These are phyloP conservation scores for Massarina eburnea DNA, from an alignment of 2,329 filamentous ascomycete species.

Conservation along the genomic window DNA sequence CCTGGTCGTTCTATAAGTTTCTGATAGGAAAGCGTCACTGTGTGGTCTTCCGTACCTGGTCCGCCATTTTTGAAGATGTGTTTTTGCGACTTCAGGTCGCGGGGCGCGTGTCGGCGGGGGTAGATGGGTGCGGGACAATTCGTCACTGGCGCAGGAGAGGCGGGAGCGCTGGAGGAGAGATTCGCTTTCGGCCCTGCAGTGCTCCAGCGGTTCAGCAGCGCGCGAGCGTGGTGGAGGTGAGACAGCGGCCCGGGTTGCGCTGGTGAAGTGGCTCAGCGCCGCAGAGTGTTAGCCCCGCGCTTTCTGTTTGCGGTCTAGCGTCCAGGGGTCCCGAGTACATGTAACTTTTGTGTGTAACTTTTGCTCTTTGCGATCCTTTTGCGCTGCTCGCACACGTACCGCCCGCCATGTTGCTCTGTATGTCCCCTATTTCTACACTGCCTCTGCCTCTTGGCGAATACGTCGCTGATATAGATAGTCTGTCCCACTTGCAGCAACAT, in stretches of 20 bases:
- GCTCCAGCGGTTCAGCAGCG: constrained; percentile 2
- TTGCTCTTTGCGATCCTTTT: not conserved
- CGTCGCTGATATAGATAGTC: constrained; percentile 49
- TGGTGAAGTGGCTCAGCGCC: constrained; percentile 12
- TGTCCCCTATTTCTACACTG: constrained; percentile 14
- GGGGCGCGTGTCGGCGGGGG: not conserved
- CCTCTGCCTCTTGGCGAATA: not conserved
- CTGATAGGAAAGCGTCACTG: not conserved
- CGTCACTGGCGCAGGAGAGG: not conserved
- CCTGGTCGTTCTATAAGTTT: constrained; percentile 53
- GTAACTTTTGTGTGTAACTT: constrained; percentile 25
- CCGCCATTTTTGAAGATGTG: constrained; percentile 33
- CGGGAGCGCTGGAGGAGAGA: not conserved
- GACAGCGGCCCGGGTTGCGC: constrained; percentile 15
- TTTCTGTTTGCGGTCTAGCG: constrained; percentile 25
- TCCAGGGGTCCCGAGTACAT: constrained; percentile 21
- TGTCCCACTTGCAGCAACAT: constrained; percentile 84
- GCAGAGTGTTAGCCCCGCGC: constrained; percentile 23
- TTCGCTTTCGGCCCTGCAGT: constrained; percentile 3
- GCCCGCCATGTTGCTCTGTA: constrained; percentile 67
- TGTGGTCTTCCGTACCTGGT: constrained; percentile 27
- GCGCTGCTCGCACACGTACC: constrained; percentile 1
- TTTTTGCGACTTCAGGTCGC: not conserved
- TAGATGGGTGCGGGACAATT: not conserved
- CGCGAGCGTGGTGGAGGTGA: constrained; percentile 12